Conservation (phyloP, 257 asterid species). For the Nicotiana attenuata region DNA sequence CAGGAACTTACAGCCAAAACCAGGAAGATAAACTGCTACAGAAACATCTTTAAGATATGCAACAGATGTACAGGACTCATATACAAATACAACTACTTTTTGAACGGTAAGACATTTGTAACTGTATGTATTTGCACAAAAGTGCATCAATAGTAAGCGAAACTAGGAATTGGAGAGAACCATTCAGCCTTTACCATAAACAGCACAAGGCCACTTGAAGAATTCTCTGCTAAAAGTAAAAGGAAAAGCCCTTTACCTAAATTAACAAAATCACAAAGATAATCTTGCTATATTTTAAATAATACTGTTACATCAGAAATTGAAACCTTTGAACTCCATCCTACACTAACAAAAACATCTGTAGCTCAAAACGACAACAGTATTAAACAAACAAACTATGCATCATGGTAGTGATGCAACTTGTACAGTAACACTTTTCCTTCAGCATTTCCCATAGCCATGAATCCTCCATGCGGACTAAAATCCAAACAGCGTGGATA, state of each 20-base stretch:
- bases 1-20: neutral
- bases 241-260: neutral
- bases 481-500: constrained; percentile 76
- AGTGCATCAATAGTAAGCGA: neutral
- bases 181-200: neutral
- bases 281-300: neutral
- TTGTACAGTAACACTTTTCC: constrained; percentile 79
- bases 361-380: neutral
- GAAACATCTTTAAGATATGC: neutral
- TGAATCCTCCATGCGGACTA: constrained; percentile 91
- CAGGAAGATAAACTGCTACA: neutral
- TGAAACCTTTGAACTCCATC: neutral
- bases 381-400: constrained; percentile 25
- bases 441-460: constrained; percentile 81
- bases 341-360: neutral
- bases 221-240: neutral
- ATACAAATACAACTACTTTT: neutral
- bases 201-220: neutral
- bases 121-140: neutral
- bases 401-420: constrained; percentile 83
- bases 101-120: neutral
- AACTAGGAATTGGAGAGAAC: neutral
- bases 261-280: neutral
- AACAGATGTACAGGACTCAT: neutral
- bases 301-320: neutral